phyloP scores from a whole-genome alignment of 192 early-diverging fungal genomes.

The Podila minutissima region DNA sequence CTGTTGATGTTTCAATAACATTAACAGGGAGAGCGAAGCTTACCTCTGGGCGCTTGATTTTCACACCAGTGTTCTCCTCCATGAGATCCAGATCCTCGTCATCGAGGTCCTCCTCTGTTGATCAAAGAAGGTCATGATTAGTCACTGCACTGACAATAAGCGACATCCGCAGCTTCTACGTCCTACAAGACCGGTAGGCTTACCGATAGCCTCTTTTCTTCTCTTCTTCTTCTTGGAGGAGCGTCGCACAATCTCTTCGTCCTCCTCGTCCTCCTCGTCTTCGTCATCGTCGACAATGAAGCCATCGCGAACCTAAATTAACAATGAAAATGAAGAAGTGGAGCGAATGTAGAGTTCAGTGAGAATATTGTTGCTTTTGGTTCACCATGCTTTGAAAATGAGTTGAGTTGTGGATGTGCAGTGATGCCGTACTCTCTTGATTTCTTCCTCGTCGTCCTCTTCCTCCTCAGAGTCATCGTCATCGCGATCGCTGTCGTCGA shows the following conservation, averaged over 20 bases:
- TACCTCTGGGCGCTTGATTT: constrained; percentile 60
- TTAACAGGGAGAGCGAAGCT: background rate
- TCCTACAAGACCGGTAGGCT: constrained; percentile 36
- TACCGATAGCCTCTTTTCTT: constrained; percentile 61
- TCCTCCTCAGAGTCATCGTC: constrained; percentile 69
- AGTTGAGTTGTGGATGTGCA: background rate
- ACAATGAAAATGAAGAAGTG: background rate
- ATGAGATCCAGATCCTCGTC: constrained; percentile 95
- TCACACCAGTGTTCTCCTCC: constrained; percentile 84
- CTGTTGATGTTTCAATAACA: too few species aligned
- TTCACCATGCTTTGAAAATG: background rate
- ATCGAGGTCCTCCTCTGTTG: constrained; percentile 79
- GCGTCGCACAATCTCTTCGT: constrained; percentile 52
- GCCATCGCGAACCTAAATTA: constrained; percentile 63
- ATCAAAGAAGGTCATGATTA: background rate
- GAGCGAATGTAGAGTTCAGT: background rate
- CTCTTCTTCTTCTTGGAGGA: constrained; percentile 54
- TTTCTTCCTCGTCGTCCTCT: constrained; percentile 59
- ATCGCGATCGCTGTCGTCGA: constrained; percentile 72
- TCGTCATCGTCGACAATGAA: constrained; percentile 84
- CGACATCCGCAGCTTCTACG: constrained; percentile 15
- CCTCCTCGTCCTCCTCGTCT: constrained; percentile 65
- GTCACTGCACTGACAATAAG: background rate
- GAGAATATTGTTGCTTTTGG: background rate
- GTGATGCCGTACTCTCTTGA: constrained; percentile 27